Conservation (phyloP, 495 filamentous ascomycete genomes). For the Penicillium argentinense region DNA sequence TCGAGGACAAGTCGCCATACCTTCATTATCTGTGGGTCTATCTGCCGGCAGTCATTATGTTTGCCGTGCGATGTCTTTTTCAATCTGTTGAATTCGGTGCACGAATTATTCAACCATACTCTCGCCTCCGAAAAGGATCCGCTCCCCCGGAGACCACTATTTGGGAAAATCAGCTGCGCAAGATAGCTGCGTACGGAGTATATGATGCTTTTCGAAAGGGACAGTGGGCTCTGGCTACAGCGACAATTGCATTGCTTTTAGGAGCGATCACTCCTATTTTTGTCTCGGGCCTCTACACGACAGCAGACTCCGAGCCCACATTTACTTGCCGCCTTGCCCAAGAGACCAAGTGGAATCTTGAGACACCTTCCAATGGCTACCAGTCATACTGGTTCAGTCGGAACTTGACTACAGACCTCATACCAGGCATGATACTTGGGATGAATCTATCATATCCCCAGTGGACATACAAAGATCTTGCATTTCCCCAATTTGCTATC, state of each 20-base stretch:
- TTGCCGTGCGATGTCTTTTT: conserved; percentile 12
- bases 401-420: neutral
- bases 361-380: neutral
- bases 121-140: conserved; percentile 6
- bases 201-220: conserved; percentile 4
- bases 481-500: conserved; percentile 2
- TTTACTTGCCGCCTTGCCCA: neutral
- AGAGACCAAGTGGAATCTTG: neutral
- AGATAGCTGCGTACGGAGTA: conserved; percentile 5
- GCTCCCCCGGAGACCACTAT: conserved; percentile 7
- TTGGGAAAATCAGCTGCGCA: conserved; percentile 16
- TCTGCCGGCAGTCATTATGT: conserved; percentile 21
- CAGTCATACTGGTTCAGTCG: too few relatives aligned
- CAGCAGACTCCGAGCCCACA: neutral
- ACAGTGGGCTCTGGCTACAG: conserved; percentile 9
- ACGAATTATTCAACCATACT: conserved; percentile 6
- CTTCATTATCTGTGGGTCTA: conserved; percentile 20
- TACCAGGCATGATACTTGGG: conserved; percentile 2
- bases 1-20: conserved; percentile 2
- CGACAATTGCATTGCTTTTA: conserved; percentile 9
- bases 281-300: conserved; percentile 14
- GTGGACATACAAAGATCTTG: conserved; percentile 21
- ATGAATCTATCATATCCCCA: conserved; percentile 15
- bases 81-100: conserved; percentile 3
- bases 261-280: conserved; percentile 7